Evolutionary conservation across 148 eudicot species (phyloP), one percentile per base, ranked within the genome.

Genomic region (Euryodendron excelsum): DNA sequence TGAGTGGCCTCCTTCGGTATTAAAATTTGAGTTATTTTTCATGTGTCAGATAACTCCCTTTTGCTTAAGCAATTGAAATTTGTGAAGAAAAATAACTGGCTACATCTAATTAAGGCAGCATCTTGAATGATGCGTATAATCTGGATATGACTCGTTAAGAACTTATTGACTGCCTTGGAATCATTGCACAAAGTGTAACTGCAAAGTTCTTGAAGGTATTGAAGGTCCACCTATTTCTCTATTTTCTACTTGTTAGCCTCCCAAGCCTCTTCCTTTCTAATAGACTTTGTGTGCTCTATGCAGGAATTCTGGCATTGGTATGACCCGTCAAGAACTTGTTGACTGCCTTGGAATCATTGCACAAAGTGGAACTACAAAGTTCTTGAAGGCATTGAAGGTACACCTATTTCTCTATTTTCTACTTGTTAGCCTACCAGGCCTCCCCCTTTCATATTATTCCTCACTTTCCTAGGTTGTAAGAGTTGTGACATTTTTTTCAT

Each of bases 331-430:
- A 74, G 99, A 96, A 78, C 88, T 96, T 78, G 87, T 96, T 74
- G 98, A 93, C 69, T 96, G 98, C 76, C 92, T 96, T 82, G 99
- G 99, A 78, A 96, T 98, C 39, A 96, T 96, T 72, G 99, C 99
- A 61, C 98, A 96, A 71, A 96, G 98, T 87, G 99, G 99, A 81
- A 96, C 98, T 66, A 98, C 99, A 20, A 96, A 96, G 85, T 96
- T 96, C 78, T 86, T 96, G 23, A 93, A 89, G 81, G 94, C 98
- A 68, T 64, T 96, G 70, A 93, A 93, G 98, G 99, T 96, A 58
- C 69, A 25, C 27, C 17, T 28, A 15, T 34, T n/a, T n/a, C n/a
- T n/a, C n/a, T n/a, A n/a, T n/a, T n/a, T n/a, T n/a, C n/a, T n/a
- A n/a, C n/a, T n/a, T n/a, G n/a, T n/a, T n/a, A n/a, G n/a, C n/a